A percentile compares a stretch with the other conserved stretches of the same genome.
Conservation (phyloP, 768 basidiomycete species). For the Macrocybe gigantea region DNA sequence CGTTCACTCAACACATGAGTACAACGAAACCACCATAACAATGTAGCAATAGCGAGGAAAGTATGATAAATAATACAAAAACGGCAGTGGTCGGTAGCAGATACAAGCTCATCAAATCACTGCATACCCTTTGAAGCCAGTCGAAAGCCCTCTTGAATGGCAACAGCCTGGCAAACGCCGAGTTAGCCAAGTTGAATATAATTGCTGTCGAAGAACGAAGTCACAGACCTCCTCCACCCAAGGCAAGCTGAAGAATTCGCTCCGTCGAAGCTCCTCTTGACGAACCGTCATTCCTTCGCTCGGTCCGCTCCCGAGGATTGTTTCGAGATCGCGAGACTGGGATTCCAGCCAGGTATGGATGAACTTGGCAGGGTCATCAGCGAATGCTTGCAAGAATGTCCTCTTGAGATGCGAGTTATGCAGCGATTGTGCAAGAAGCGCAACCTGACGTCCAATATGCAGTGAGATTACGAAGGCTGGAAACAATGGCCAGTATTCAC, state of each 20-base stretch:
- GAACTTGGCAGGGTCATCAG: conserved; percentile 71
- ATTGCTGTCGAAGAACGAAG: neutral
- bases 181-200: conserved; percentile 2
- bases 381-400: conserved; percentile 80
- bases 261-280: conserved; percentile 84
- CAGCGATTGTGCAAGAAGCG: conserved; percentile 77
- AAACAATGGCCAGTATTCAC: conserved; percentile 29
- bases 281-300: conserved; percentile 68
- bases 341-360: conserved; percentile 90
- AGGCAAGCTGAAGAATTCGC: conserved; percentile 86
- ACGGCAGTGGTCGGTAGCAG: neutral
- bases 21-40: neutral
- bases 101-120: conserved; percentile 9
- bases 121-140: conserved; percentile 48
- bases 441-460: conserved; percentile 45
- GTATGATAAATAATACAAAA: conserved; percentile 2
- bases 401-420: conserved; percentile 85
- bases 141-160: conserved; percentile 77
- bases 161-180: conserved; percentile 52
- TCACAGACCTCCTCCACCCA: conserved; percentile 74
- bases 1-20: no score
- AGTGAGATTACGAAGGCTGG: neutral
- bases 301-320: conserved; percentile 81
- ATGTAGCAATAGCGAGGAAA: neutral
- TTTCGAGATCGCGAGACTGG: conserved; percentile 88